A percentile compares a stretch with the other conserved stretches of the same genome.
Evolutionary conservation across 176 grass and related monocot genomes (phyloP).

Genomic region (Aegilops sharonensis): DNA sequence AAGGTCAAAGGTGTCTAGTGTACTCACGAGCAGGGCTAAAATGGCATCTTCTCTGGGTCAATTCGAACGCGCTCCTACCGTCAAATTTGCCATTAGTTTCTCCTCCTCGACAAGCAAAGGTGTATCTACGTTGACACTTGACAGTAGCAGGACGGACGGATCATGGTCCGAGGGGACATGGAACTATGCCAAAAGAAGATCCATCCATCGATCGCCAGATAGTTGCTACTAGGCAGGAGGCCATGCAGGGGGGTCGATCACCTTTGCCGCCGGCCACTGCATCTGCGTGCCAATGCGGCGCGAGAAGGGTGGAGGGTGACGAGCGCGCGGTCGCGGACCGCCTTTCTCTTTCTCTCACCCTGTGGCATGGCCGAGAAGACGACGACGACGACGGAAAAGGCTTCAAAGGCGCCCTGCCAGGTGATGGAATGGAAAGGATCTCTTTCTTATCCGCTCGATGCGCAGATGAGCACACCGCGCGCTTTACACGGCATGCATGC

Average conservation of each 20-base stretch:
- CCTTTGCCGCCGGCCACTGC: too few species aligned
- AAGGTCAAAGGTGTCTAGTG: too few species aligned
- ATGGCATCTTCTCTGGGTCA: neutral
- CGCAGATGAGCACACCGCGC: slow-evolving; percentile 18
- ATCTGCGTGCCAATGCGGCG: slow-evolving; percentile 39
- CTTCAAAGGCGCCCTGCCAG: neutral
- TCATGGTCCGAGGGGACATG: slow-evolving; percentile 10
- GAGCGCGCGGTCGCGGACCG: neutral
- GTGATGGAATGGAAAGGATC: slow-evolving; percentile 11
- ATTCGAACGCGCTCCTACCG: neutral
- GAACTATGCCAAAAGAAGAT: neutral
- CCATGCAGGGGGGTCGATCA: too few species aligned
- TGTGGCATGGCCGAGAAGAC: neutral
- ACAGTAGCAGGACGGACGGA: neutral
- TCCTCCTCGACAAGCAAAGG: slow-evolving; percentile 3
- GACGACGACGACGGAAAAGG: neutral
- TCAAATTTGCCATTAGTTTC: neutral
- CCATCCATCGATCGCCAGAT: neutral
- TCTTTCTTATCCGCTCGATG: slow-evolving; percentile 50
- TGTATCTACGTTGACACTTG: too few species aligned
- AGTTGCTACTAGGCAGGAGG: neutral
- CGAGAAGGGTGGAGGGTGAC: slow-evolving; percentile 57
- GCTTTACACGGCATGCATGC: slow-evolving; percentile 47
- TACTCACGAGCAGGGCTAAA: too few species aligned
- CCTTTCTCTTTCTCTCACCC: neutral